phyloP scores from a whole-genome alignment of 441 rosid genomes.

The Populus trichocarpa region DNA sequence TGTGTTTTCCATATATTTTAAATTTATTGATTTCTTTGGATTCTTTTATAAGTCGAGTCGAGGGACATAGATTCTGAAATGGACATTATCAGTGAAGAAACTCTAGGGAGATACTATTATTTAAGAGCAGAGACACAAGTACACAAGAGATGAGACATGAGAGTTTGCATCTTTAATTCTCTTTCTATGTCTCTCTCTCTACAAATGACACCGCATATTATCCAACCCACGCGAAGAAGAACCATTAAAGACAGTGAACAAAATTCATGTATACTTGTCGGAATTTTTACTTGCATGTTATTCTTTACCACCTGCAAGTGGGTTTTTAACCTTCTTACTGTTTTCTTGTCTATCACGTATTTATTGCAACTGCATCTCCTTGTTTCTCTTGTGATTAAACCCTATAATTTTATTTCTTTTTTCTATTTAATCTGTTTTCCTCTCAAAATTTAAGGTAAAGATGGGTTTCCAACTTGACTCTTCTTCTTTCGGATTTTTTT shows the following conservation, averaged over 20 bases:
- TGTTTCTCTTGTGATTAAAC: neutral
- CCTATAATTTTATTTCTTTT: neutral
- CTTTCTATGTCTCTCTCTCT: slow-evolving; percentile 18
- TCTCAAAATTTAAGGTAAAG: too few species aligned
- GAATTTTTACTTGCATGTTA: neutral
- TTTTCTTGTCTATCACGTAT: neutral
- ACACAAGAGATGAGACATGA: slow-evolving; percentile 39
- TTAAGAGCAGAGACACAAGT: slow-evolving; percentile 25
- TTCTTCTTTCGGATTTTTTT: too few species aligned
- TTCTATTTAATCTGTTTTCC: neutral
- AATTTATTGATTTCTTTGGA: slow-evolving; percentile 13
- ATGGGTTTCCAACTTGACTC: too few species aligned
- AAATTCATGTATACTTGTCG: neutral
- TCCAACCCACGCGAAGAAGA: slow-evolving; percentile 32
- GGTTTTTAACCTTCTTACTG: neutral
- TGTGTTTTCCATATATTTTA: neutral
- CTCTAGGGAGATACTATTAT: slow-evolving; percentile 6
- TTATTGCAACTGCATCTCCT: neutral
- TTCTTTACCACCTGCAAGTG: neutral
- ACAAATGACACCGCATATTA: slow-evolving; percentile 11
- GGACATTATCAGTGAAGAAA: slow-evolving; percentile 12
- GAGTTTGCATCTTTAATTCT: slow-evolving; percentile 40
- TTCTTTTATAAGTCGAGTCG: neutral
- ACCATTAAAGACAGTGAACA: slow-evolving; percentile 13
- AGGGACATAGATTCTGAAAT: slow-evolving; percentile 33